Base-by-base conservation (phyloP, 2,329 filamentous ascomycete genomes). In the Pseudocercospora fijiensis region DNA sequence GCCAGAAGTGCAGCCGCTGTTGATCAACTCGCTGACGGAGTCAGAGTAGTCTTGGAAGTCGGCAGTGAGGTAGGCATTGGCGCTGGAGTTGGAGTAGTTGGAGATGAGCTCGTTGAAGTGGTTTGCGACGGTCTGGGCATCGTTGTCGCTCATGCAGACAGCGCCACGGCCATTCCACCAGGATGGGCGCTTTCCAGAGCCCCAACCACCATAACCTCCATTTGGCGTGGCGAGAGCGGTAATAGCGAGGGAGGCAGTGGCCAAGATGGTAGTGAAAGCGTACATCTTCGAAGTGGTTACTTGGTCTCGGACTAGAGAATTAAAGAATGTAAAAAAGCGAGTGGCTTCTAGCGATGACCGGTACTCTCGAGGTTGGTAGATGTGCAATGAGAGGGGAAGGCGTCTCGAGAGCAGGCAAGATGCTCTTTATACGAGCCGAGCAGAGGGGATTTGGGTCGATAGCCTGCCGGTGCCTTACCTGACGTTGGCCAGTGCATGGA, bases 31-130 rank as follows among this genome's bases (percentile, higher is more conserved):
- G 58, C 69, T 75, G 63, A 76, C 75, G 53, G 69, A 72, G 69
- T 75, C 74, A 41, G 74, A 72, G 67, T 76, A 74, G 68, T 76
- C 75, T 49, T 62, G 56, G 65, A 74, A 76, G 68, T 71, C 71
- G 16, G 49, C 60, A 33, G 75, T 71, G 28, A 76, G 61, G 27
- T 65, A 64, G 3, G 64, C 61, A 10, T 74, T 60, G 61, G 74
- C 74, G 18, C 71, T 59, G 13, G 60, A 65, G 20, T 73, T 69
- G 63, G 63, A 69, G 67, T 76, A 76, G 64, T 68, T 64, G 52
- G 70, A 69, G 60, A 76, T 75, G 51, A 74, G 71, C 24, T 69
- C 62, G 55, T 69, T 66, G 70, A 76, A 76, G 66, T 75, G 73
- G 58, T 67, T 66, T 47, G 68, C 72, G 27, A 74, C 69, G 16